phyloP scores from a whole-genome alignment of 352 stramenopile genomes.

The Thalassiosira sp. region DNA sequence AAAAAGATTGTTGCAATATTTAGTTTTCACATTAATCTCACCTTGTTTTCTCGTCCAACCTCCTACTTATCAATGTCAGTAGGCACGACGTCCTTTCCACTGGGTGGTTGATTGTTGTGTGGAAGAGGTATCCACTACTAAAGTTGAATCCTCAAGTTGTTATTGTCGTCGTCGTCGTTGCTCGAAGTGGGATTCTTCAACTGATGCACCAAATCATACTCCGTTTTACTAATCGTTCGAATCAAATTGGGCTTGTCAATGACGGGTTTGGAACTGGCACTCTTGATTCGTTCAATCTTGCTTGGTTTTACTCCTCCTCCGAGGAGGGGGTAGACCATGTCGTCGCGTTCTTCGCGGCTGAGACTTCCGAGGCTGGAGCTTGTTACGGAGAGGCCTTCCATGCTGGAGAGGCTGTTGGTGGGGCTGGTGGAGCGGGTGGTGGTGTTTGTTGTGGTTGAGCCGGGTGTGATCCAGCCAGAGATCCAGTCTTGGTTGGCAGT shows the following conservation, averaged over 20 bases:
- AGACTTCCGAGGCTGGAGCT: background rate
- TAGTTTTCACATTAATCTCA: no score
- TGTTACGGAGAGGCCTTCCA: constrained; percentile 22
- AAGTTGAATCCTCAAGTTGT: no score
- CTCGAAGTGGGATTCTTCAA: no score
- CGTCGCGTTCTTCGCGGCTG: constrained; percentile 29
- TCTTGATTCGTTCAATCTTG: constrained; percentile 48
- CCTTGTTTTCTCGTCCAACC: no score
- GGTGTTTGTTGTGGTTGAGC: background rate
- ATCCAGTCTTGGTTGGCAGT: constrained; percentile 16
- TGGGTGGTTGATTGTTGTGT: no score
- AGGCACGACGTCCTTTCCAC: no score
- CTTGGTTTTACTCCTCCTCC: no score
- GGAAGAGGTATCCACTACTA: no score
- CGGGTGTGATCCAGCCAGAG: constrained; percentile 30
- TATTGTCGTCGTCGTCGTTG: no score
- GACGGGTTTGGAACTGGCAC: constrained; percentile 23
- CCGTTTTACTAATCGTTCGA: constrained; percentile 51
- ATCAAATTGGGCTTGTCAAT: constrained; percentile 56
- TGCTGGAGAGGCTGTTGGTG: background rate
- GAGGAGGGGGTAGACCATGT: constrained; percentile 20
- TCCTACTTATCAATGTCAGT: no score
- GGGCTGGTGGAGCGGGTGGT: background rate
- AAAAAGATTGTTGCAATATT: no score
- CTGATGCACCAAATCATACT: constrained; percentile 36